phyloP scores from a whole-genome alignment of 208 protist genomes.

The Blechomonas ayalai region DNA sequence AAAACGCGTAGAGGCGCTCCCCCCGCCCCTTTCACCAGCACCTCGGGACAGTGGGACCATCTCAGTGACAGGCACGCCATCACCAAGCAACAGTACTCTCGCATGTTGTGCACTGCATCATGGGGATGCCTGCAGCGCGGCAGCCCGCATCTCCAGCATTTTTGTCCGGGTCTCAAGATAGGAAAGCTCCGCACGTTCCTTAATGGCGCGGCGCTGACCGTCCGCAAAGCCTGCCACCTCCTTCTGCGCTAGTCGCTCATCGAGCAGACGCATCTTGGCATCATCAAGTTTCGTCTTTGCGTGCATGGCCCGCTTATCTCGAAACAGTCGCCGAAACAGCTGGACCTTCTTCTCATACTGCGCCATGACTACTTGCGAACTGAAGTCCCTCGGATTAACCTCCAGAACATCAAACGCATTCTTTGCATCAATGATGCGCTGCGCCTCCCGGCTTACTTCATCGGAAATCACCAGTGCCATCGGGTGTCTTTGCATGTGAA shows the following conservation, averaged over 20 bases:
- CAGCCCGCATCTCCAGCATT: slow-evolving; percentile 56
- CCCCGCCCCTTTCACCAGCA: no score
- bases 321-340: slow-evolving; percentile 57
- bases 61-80: no score
- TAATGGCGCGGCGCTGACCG: slow-evolving; percentile 14
- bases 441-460: slow-evolving; percentile 44
- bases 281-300: slow-evolving; percentile 69
- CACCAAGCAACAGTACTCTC: no score
- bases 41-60: no score
- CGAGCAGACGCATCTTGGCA: slow-evolving; percentile 66
- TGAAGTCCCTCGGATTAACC: slow-evolving; percentile 34
- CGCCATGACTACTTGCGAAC: slow-evolving; percentile 30
- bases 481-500: no score
- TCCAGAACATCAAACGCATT: slow-evolving; percentile 77
- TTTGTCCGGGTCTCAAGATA: slow-evolving; percentile 52
- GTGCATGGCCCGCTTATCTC: slow-evolving; percentile 70
- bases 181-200: slow-evolving; percentile 34
- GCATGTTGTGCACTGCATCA: no score
- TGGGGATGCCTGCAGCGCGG: slow-evolving; percentile 16
- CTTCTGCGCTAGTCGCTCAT: slow-evolving; percentile 50
- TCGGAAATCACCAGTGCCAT: slow-evolving; percentile 73
- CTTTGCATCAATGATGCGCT: slow-evolving; percentile 60
- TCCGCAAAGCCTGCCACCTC: slow-evolving; percentile 36
- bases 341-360: slow-evolving; percentile 56
- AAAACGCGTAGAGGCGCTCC: no score